phyloP scores from a whole-genome alignment of 2,329 filamentous ascomycete genomes.

The Herpotrichia juniperi region DNA sequence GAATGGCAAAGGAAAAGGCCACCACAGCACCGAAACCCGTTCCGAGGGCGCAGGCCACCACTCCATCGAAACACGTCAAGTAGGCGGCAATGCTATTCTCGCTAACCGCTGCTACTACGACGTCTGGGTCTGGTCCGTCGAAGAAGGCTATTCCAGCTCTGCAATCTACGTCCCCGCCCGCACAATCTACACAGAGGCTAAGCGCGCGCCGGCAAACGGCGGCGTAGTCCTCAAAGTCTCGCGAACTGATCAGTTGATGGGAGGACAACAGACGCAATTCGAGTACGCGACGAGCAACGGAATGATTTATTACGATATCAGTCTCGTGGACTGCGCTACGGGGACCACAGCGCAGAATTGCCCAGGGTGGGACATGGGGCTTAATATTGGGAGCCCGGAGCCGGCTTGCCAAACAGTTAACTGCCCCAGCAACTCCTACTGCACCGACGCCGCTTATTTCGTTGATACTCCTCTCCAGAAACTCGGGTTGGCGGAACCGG shows the following conservation, averaged over 20 bases:
- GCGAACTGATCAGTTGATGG: background rate
- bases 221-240: slow-evolving; percentile 18
- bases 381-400: slow-evolving; percentile 5
- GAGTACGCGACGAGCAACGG: slow-evolving; percentile 7
- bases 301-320: slow-evolving; percentile 16
- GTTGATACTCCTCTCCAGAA: slow-evolving; percentile 8
- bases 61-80: background rate
- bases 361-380: slow-evolving; percentile 7
- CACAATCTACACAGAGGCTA: slow-evolving; percentile 6
- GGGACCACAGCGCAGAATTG: slow-evolving; percentile 10
- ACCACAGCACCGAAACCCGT: too few species aligned
- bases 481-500: slow-evolving; percentile 1
- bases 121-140: slow-evolving; percentile 11
- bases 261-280: slow-evolving; percentile 12
- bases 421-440: background rate
- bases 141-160: background rate
- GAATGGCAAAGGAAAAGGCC: too few species aligned
- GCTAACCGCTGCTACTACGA: slow-evolving; percentile 16
- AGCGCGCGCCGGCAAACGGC: slow-evolving; percentile 4
- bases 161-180: slow-evolving; percentile 1
- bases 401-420: slow-evolving; percentile 2
- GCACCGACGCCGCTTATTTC: slow-evolving; percentile 5
- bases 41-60: too few species aligned
- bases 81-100: slow-evolving; percentile 32
- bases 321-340: slow-evolving; percentile 16